phyloP scores from a whole-genome alignment of 805 yeast species.

The Starmerella bombi region DNA sequence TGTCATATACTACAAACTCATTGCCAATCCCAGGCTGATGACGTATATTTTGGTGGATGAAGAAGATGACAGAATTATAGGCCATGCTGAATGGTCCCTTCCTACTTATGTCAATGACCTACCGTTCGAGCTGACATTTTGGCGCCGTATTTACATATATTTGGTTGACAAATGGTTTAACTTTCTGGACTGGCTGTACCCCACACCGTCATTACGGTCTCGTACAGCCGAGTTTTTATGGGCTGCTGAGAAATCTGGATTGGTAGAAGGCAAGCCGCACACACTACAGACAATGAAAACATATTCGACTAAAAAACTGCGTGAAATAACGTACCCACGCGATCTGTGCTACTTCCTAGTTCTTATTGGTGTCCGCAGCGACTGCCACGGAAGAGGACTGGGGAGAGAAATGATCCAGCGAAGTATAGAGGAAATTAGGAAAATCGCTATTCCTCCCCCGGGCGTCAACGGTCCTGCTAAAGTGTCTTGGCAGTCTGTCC shows the following conservation, averaged over 20 bases:
- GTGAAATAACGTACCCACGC: conserved; percentile 3
- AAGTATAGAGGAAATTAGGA: neutral
- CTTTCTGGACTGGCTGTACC: neutral
- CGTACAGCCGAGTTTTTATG: conserved; percentile 1
- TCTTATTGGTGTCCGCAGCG: conserved; percentile 8
- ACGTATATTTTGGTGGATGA: neutral
- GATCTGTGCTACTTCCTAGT: conserved; percentile 3
- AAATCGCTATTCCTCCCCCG: conserved; percentile 5
- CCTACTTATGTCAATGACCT: conserved; percentile 1
- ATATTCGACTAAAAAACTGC: neutral
- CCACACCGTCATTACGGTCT: neutral
- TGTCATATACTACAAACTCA: neutral
- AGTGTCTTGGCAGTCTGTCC: conserved; percentile 11
- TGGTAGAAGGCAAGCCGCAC: neutral
- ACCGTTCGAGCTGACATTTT: neutral
- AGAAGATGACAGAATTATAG: neutral
- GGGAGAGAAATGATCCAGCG: conserved; percentile 4
- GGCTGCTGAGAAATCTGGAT: neutral
- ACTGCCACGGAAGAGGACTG: conserved; percentile 8
- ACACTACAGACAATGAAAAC: neutral
- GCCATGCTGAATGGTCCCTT: neutral
- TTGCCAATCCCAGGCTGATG: neutral
- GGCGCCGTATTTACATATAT: neutral
- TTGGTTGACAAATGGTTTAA: neutral
- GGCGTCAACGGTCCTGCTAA: conserved; percentile 10